Base-by-base conservation (phyloP, 257 asterid genomes). In the Ballota nigra region DNA sequence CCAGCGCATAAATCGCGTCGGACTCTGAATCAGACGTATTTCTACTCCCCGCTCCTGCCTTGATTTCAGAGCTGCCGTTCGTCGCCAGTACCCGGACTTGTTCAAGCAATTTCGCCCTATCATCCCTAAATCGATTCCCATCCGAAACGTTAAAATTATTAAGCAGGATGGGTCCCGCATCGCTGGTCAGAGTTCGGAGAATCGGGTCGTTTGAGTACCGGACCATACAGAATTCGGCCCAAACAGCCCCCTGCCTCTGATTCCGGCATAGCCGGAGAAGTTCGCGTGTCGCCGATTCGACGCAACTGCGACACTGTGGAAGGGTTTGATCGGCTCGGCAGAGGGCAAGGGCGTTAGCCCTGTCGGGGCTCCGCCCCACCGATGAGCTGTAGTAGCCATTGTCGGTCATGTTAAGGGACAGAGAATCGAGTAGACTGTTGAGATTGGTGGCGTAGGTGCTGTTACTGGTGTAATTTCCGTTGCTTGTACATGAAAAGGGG, bases 391-490 rank as follows among this genome's bases (percentile, higher is more conserved):
- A 23, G 80, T 57, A 79, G 0, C 83, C 80, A 23, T 11, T 20
- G 15, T 9, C 51, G 75, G 4, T 29, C 45, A 78, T 63, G 70
- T 64, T 78, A 16, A 12, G 6, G 8, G 77, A 33, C 15, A 78
- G 79, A 4, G 79, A 64, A 33, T 20, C 23, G 69, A 78, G 79
- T 0, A 63, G 60, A 67, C 74, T 31, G 61, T 57, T 57, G 29
- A 78, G 83, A 26, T 78, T 78, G 47, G 18, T 4, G 45, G 29
- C 12, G 79, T 78, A 78, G 2, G 77, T 57, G 70, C 74, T 69
- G 74, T 78, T 78, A 7, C 6, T 7, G 0, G 77, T 74, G 77
- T 78, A 78, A 5, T 74, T 74, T 0, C 79, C 83, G 22, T 78
- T 74, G 59, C 60, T 69, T 15, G 56, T 34, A 47, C 82, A 78